phyloP scores from a whole-genome alignment of 1,284 basidiomycete genomes.

The Mycena citricolor region DNA sequence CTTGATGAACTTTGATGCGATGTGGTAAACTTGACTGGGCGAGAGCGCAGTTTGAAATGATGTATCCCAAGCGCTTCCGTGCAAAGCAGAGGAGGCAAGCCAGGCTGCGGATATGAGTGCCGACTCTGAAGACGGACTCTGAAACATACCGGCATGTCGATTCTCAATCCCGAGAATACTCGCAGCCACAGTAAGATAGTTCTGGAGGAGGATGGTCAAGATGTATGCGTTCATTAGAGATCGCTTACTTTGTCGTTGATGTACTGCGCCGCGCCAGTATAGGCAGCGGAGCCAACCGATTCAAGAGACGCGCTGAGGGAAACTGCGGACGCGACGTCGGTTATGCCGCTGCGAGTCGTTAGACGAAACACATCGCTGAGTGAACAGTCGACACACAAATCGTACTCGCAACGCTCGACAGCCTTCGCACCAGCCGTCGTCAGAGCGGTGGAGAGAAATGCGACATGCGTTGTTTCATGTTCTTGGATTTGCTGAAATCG shows the following conservation, averaged over 20 bases:
- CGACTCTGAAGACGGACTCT: slow-evolving; percentile 37
- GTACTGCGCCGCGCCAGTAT: slow-evolving; percentile 52
- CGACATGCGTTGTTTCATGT: slow-evolving; percentile 57
- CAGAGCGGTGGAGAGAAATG: slow-evolving; percentile 43
- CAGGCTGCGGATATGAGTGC: slow-evolving; percentile 50
- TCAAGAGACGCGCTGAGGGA: slow-evolving; percentile 57
- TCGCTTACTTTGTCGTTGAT: slow-evolving; percentile 35
- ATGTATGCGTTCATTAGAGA: too few relatives aligned
- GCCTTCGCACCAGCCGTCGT: slow-evolving; percentile 50
- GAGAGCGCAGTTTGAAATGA: slow-evolving; percentile 42
- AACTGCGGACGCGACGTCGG: slow-evolving; percentile 49
- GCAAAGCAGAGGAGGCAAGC: slow-evolving; percentile 26
- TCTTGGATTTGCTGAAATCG: slow-evolving; percentile 52
- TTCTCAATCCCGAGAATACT: slow-evolving; percentile 43
- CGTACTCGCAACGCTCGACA: slow-evolving; percentile 48
- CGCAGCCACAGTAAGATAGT: slow-evolving; percentile 39
- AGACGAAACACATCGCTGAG: slow-evolving; percentile 1
- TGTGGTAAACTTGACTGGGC: slow-evolving; percentile 45
- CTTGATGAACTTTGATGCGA: slow-evolving; percentile 44
- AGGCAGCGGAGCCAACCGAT: slow-evolving; percentile 54
- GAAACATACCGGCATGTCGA: slow-evolving; percentile 43
- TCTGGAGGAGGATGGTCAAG: too few relatives aligned
- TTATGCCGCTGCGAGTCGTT: slow-evolving; percentile 57
- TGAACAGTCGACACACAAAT: slow-evolving; percentile 43
- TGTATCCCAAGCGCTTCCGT: slow-evolving; percentile 2